A percentile compares a stretch with the other conserved stretches of the same genome.
These are phyloP conservation scores for Chamaecyparis obtusa DNA, from an alignment of 75 land plant species.

Conservation along the genomic window DNA sequence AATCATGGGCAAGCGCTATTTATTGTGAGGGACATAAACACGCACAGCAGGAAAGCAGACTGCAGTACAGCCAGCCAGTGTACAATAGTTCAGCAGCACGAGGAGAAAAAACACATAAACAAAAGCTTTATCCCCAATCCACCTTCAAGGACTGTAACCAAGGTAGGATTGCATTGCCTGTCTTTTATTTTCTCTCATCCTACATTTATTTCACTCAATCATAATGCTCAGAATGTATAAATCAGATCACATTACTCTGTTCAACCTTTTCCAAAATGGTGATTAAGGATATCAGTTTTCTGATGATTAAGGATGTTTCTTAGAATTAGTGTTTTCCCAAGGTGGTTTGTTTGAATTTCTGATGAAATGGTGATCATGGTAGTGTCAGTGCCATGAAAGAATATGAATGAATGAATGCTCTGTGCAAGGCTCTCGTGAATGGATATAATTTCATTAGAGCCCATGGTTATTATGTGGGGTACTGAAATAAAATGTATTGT, in stretches of 20 bases:
- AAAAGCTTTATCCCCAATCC: neutral
- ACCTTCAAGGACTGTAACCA: neutral
- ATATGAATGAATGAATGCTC: neutral
- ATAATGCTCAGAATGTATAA: too few relatives aligned
- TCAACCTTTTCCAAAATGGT: neutral
- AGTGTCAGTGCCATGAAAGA: neutral
- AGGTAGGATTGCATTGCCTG: neutral
- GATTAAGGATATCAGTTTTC: neutral
- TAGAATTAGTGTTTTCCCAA: neutral
- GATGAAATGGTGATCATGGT: neutral
- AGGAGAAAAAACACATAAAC: neutral
- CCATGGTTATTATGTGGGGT: neutral
- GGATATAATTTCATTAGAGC: neutral
- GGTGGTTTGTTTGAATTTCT: neutral
- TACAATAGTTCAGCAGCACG: neutral
- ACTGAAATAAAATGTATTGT: neutral
- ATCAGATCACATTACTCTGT: too few relatives aligned
- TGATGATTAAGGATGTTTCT: neutral
- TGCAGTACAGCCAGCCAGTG: neutral
- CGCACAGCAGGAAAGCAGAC: neutral
- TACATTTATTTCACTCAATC: neutral
- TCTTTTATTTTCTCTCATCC: neutral
- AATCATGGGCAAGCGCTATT: neutral
- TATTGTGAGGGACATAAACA: neutral
- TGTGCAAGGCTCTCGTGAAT: neutral